These are phyloP conservation scores for Hemisphaericaspora nanyangensis DNA, from an alignment of 805 yeast genomes.

Conservation along the genomic window DNA sequence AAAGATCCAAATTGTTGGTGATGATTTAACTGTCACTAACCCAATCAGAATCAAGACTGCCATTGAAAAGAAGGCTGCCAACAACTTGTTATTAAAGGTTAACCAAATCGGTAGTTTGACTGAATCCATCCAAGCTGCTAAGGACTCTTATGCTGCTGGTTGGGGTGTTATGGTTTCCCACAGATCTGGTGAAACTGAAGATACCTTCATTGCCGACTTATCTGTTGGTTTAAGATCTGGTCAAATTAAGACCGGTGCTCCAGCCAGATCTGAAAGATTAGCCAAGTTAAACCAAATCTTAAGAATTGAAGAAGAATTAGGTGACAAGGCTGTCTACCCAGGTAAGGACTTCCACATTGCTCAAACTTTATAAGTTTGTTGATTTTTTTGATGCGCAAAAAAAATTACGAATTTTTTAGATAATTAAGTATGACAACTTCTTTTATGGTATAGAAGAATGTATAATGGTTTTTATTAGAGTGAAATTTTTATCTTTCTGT, in stretches of 20 bases:
- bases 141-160: constrained; percentile 89
- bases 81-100: constrained; percentile 93
- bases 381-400: neutral
- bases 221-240: constrained; percentile 97
- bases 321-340: constrained; percentile 95
- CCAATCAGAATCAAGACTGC: constrained; percentile 92
- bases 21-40: constrained; percentile 98
- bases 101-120: constrained; percentile 97
- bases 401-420: no score
- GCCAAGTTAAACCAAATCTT: constrained; percentile 98
- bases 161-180: constrained; percentile 99
- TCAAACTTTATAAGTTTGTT: constrained; percentile 31
- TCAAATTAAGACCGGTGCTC: constrained; percentile 99
- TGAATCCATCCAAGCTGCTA: constrained; percentile 96
- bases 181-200: constrained; percentile 99
- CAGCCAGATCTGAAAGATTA: constrained; percentile 99
- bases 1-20: constrained; percentile 89
- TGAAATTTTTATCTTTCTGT: no score
- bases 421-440: neutral
- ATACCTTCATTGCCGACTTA: constrained; percentile 95
- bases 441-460: neutral
- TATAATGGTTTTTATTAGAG: neutral
- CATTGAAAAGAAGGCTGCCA: constrained; percentile 93
- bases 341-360: constrained; percentile 81
- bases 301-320: constrained; percentile 98